Evolutionary conservation across 2,329 filamentous ascomycete genomes (phyloP).

Genomic region (Pezicula radicicola): DNA sequence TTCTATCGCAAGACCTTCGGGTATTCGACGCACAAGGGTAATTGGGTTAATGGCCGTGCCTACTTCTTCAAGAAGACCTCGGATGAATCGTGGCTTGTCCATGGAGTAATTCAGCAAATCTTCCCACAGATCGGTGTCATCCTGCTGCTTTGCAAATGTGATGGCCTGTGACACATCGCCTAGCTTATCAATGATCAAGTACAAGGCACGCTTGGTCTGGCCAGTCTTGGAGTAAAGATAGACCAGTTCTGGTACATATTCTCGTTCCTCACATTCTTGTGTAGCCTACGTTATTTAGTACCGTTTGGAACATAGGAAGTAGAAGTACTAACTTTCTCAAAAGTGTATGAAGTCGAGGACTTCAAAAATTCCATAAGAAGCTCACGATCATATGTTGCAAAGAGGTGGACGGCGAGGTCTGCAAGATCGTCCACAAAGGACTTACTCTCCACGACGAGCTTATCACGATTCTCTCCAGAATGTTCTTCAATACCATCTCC

Average conservation of each 20-base stretch:
- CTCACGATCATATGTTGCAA: constrained; percentile 76
- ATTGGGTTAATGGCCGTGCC: constrained; percentile 93
- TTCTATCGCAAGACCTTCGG: constrained; percentile 88
- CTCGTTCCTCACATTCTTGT: constrained; percentile 74
- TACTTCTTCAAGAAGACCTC: constrained; percentile 86
- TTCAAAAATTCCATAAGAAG: constrained; percentile 86
- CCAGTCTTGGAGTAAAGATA: constrained; percentile 94
- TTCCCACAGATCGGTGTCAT: constrained; percentile 91
- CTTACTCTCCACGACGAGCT: constrained; percentile 55
- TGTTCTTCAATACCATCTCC: constrained; percentile 63
- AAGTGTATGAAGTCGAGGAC: constrained; percentile 81
- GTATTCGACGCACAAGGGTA: constrained; percentile 83
- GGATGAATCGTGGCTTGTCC: constrained; percentile 95
- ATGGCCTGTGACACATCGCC: constrained; percentile 91
- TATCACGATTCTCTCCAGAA: constrained; percentile 50
- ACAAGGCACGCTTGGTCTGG: constrained; percentile 86
- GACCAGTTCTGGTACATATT: constrained; percentile 90
- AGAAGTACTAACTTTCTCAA: constrained; percentile 58
- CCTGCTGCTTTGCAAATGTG: constrained; percentile 88
- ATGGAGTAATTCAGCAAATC: constrained; percentile 93
- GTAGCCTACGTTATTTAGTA: constrained; percentile 46
- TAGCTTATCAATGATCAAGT: constrained; percentile 90
- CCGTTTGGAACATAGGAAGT: not conserved
- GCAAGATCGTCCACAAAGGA: constrained; percentile 82
- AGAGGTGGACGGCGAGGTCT: constrained; percentile 81